Conservation (phyloP, 164 flowering plant genomes). For the Santalum album region DNA sequence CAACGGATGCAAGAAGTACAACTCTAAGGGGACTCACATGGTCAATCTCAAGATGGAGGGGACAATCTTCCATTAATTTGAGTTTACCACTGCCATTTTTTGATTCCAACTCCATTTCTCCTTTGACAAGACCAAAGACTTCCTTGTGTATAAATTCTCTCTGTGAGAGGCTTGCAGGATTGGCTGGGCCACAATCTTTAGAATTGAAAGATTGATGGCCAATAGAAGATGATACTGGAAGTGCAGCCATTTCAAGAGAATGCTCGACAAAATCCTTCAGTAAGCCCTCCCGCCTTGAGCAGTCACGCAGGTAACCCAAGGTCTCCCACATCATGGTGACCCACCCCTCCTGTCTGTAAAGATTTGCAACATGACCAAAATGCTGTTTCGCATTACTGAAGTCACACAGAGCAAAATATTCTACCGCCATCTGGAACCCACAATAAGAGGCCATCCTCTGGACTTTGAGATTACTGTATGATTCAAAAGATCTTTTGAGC, state of each 20-base stretch:
- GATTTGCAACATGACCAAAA: slow-evolving; percentile 48
- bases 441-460: slow-evolving; percentile 70
- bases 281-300: slow-evolving; percentile 49
- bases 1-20: slow-evolving; percentile 79
- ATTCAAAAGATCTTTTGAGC: slow-evolving; percentile 65
- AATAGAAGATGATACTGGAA: slow-evolving; percentile 49
- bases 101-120: slow-evolving; percentile 25
- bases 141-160: slow-evolving; percentile 67
- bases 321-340: slow-evolving; percentile 78
- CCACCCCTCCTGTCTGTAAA: slow-evolving; percentile 92
- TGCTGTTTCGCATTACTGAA: slow-evolving; percentile 53
- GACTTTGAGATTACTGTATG: slow-evolving; percentile 43
- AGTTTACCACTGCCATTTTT: slow-evolving; percentile 22
- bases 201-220: slow-evolving; percentile 13
- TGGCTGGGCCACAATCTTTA: slow-evolving; percentile 67
- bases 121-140: slow-evolving; percentile 48
- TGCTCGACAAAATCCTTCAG: slow-evolving; percentile 71
- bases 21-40: slow-evolving; percentile 84
- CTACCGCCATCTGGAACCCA: slow-evolving; percentile 62
- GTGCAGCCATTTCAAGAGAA: slow-evolving; percentile 96
- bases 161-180: slow-evolving; percentile 50
- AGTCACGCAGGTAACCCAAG: slow-evolving; percentile 81
- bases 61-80: slow-evolving; percentile 32
- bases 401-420: slow-evolving; percentile 58
- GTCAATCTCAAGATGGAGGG: slow-evolving; percentile 87